These are phyloP conservation scores for Micractinium sp. DNA, from an alignment of 139 green algal species.

Conservation along the genomic window DNA sequence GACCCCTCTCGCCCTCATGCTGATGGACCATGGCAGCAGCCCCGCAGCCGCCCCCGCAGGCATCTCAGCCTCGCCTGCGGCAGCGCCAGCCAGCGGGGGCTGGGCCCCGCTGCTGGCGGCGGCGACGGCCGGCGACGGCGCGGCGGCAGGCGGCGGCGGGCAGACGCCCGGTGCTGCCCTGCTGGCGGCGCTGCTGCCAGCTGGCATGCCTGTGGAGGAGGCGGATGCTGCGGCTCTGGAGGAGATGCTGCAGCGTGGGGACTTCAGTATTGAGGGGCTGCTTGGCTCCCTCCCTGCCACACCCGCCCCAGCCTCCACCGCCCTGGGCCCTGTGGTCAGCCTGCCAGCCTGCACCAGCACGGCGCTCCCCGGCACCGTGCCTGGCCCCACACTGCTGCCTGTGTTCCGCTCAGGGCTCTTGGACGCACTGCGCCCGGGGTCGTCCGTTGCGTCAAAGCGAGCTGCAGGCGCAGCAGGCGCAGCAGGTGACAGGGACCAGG, in stretches of 20 bases:
- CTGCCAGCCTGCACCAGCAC: background rate
- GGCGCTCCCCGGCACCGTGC: too few species aligned
- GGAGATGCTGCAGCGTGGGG: background rate
- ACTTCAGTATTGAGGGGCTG: constrained; percentile 19
- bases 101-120: background rate
- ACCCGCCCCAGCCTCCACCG: background rate
- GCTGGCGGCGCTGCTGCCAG: background rate
- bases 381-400: background rate
- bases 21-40: background rate
- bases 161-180: background rate
- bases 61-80: background rate
- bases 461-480: background rate
- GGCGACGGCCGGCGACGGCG: background rate
- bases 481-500: background rate
- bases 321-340: too few species aligned
- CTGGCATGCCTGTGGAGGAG: too few species aligned
- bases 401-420: background rate
- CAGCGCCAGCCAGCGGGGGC: background rate
- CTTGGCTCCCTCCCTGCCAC: constrained; percentile 2
- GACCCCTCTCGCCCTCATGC: constrained; percentile 9
- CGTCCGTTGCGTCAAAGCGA: background rate
- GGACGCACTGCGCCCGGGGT: background rate
- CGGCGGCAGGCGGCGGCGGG: background rate
- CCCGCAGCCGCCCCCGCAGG: background rate
- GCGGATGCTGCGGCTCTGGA: background rate